Percentiles rank a stretch among this genome's conserved stretches.
phyloP scores from a whole-genome alignment of 139 green algal genomes.

The Micractinium sp. region DNA sequence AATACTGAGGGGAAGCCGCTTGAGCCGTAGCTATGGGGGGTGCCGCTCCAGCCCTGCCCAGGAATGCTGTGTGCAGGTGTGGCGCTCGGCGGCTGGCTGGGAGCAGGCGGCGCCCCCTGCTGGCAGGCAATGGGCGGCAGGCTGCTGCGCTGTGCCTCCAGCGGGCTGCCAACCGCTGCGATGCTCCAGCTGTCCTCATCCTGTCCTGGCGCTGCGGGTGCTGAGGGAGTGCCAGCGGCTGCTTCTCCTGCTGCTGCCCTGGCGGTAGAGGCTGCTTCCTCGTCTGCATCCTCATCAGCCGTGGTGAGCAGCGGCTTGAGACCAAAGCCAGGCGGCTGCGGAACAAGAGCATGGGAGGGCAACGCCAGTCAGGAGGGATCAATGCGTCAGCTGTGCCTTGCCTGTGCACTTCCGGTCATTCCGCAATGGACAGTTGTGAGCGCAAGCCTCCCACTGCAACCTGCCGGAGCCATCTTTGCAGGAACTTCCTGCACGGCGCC shows the following conservation, averaged over 20 bases:
- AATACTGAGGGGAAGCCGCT: not conserved
- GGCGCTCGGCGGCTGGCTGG: not conserved
- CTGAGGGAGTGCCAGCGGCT: not conserved
- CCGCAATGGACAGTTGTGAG: not conserved
- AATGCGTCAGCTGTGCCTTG: not conserved
- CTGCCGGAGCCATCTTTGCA: not conserved
- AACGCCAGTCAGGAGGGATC: not conserved
- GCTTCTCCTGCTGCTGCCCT: not conserved
- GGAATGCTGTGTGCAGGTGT: not conserved
- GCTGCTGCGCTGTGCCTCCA: not conserved
- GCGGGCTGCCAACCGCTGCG: not conserved
- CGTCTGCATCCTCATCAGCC: not conserved
- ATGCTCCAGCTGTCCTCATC: constrained; percentile 9
- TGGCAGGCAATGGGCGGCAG: not conserved
- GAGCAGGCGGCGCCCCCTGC: not conserved
- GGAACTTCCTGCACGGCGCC: not conserved
- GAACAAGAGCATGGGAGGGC: not conserved
- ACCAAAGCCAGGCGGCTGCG: not conserved
- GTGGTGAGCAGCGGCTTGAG: constrained; percentile 5
- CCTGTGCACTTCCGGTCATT: not conserved
- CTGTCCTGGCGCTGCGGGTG: not conserved
- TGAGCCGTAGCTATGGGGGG: not conserved
- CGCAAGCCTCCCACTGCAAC: not conserved
- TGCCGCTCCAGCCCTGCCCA: not conserved
- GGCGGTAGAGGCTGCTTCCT: not conserved